Base-by-base conservation (phyloP, 768 basidiomycete species). In the Auriscalpium vulgare region DNA sequence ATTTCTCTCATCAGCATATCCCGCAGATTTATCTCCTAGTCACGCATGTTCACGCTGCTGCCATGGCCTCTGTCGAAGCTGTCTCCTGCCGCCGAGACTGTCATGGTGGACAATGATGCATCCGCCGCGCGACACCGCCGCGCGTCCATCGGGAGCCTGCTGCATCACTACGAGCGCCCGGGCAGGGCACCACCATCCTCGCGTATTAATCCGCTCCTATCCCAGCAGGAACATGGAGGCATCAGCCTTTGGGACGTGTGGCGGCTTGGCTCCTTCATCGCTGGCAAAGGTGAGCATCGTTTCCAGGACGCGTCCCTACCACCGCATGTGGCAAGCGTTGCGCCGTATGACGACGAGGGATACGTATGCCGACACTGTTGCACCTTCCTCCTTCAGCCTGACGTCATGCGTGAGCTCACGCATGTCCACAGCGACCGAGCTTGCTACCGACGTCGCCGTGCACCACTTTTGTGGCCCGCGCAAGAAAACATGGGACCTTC, bases 401-500 rank as follows among this genome's bases (percentile, higher is more conserved):
- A 29, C 4, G 7, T 37, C 10, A 54, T 51, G 48, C n/a, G n/a
- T n/a, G n/a, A n/a, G n/a, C 58, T 58, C 16, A 43, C 45, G 23
- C 40, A 48, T 3, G 13, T 34, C 37, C 51, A 13, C 65, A 77
- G 78, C 75, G 1, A 72, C 71, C 13, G 70, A 71, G 2, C 64
- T 84, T 7, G 82, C 84, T 4, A 72, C 77, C 11, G 93, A 91
- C 53, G 77, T 97, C 23, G 69, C 95, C 48, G 75, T 78, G 8
- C 88, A 97, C 67, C 82, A 86, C 59, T 72, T 97, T 43, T 87
- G 83, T 75, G 95, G 95, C 3, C 94, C 95, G 1, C 84, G 87
- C 45, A 84, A 84, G 66, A 88, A 88, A 66, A 85, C 87, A 7
- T 99, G 95, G 95, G 92, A 94, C 1, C 84, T 94, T 53, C 88